A percentile compares a stretch with the other conserved stretches of the same genome.
Conservation (phyloP, 202 grass and related monocot genomes). For the Dendrocalamus latiflorus region DNA sequence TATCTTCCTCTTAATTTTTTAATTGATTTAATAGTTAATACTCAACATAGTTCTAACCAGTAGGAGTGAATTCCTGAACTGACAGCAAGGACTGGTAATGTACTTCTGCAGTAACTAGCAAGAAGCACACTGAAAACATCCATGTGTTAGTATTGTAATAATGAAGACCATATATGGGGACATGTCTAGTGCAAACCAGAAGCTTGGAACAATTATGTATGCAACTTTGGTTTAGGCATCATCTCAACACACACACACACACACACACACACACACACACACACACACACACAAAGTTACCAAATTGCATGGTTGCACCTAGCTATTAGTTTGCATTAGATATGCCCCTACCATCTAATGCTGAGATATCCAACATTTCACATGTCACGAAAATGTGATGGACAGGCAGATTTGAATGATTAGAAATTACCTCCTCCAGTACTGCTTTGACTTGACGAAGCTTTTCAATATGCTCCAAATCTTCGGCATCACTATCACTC, state of each 20-base stretch:
- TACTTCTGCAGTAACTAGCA: not conserved
- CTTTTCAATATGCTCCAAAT: conserved; percentile 89
- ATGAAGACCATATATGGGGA: not conserved
- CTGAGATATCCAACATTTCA: conserved; percentile 11
- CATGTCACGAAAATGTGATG: conserved; percentile 13
- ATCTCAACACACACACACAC: not conserved
- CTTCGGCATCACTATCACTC: conserved; percentile 97
- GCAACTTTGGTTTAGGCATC: not conserved
- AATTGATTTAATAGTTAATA: not conserved
- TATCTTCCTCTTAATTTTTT: not conserved
- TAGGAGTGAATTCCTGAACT: not conserved
- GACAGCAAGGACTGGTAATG: not conserved
- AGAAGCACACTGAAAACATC: not conserved
- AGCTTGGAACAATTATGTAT: not conserved
- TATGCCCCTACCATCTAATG: not conserved
- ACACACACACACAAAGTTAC: not conserved
- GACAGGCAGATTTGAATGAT: conserved; percentile 17
- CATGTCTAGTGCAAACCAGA: not conserved
- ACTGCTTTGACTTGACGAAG: conserved; percentile 99
- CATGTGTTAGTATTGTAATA: not conserved
- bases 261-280: not conserved
- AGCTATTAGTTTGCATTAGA: not conserved
- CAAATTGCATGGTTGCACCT: conserved; percentile 4
- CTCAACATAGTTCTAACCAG: not conserved
- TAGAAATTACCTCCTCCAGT: conserved; percentile 75